Base-by-base conservation (phyloP, 2,329 filamentous ascomycete genomes). In the Microcyclosporella mali region DNA sequence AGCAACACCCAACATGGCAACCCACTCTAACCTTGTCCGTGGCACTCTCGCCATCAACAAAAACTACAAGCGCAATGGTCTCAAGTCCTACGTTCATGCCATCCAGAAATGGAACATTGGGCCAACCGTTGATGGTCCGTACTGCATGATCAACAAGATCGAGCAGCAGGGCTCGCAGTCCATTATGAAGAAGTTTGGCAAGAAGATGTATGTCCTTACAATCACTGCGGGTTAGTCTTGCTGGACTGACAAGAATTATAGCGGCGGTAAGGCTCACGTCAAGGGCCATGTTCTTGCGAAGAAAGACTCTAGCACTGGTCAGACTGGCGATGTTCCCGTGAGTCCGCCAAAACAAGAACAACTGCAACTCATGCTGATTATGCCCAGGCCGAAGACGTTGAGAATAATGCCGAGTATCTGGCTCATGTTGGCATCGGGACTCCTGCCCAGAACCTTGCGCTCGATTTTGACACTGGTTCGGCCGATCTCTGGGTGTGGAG, bases 391-490 rank as follows among this genome's bases (percentile, higher is more conserved):
- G 72, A 83, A 17, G 82, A 86, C 57, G 70, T 78, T 41, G 78
- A 85, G 63, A 82, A 84, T 53, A 82, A 86, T 49, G 67, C 75
- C 4, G 64, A 77, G 64, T 84, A 85, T 57, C 71, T 84, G 14
- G 80, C 74, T 40, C 70, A 76, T 27, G 75, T 85, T 21, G 59
- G 66, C 11, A 80, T 86, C 49, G 82, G 83, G 19, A 81, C 75
- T 1, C 81, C 81, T 11, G 63, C 71, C 2, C 81, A 85, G 66
- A 79, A 66, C 34, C 52, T 51, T 14, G 43, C 40, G 9, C 40
- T 53, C 18, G 49, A 85, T 56, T 84, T 85, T 47, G 82, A 87
- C 59, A 84, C 81, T 30, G 81, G 81, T n/a, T 83, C 79, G 15
- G 73, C 80, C 17, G 82, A 85, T 66, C 69, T 82, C 16, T 85